These are phyloP conservation scores for Hyphopichia burtonii DNA, from an alignment of 1,139 yeast genomes.

Conservation along the genomic window DNA sequence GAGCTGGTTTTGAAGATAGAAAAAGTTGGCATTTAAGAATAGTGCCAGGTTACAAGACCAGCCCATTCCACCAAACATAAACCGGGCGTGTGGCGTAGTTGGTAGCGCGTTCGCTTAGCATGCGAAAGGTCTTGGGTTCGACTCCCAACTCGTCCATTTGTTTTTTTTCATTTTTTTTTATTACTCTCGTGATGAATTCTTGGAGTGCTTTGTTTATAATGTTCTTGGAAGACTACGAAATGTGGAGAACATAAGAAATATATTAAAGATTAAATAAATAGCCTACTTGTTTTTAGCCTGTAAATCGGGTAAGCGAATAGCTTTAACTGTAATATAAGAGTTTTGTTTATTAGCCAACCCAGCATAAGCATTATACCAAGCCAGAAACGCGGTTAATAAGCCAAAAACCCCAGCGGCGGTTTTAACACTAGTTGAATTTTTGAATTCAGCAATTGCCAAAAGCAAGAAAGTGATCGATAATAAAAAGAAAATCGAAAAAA, in stretches of 20 bases:
- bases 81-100: conserved; percentile 87
- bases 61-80: too few relatives aligned
- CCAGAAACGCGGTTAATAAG: conserved; percentile 71
- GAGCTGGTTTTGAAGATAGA: too few relatives aligned
- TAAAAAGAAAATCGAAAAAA: conserved; percentile 64
- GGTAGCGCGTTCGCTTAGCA: conserved; percentile 93
- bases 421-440: conserved; percentile 24
- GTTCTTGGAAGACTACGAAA: too few relatives aligned
- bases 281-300: conserved; percentile 16
- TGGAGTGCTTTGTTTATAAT: too few relatives aligned
- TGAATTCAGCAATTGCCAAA: conserved; percentile 58
- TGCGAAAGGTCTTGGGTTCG: conserved; percentile 91
- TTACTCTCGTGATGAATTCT: too few relatives aligned
- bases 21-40: too few relatives aligned
- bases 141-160: conserved; percentile 81
- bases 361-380: conserved; percentile 92
- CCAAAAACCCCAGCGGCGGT: conserved; percentile 84
- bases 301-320: conserved; percentile 45
- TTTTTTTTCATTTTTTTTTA: conserved; percentile 13
- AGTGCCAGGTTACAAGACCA: too few relatives aligned
- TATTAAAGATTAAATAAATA: neutral
- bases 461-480: conserved; percentile 67
- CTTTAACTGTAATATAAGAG: conserved; percentile 60
- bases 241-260: neutral
- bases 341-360: conserved; percentile 77